A percentile compares a stretch with the other conserved stretches of the same genome.
Evolutionary conservation across 331 rosid species (phyloP).

Genomic region (Pyrus hybrid): DNA sequence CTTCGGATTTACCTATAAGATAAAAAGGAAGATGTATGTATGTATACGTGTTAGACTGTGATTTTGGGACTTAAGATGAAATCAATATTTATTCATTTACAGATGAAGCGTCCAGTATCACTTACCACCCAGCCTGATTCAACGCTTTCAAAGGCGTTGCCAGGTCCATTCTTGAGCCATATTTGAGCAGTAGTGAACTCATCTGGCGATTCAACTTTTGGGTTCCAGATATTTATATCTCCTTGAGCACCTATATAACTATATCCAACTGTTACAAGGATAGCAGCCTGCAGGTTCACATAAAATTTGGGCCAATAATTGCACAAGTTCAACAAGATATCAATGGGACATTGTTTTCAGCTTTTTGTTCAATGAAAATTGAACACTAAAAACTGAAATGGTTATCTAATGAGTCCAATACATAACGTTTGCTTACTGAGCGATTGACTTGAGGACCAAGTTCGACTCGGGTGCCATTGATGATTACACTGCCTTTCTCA

Average conservation of each 20-base stretch:
- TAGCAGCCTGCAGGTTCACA: slow-evolving; percentile 30
- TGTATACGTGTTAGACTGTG: background rate
- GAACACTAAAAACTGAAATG: no score
- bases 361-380: no score
- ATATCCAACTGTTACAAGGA: slow-evolving; percentile 30
- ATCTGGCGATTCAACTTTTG: slow-evolving; percentile 27
- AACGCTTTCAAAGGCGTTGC: slow-evolving; percentile 34
- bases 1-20: slow-evolving; percentile 45
- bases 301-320: background rate
- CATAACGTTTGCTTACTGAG: background rate
- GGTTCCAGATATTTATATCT: slow-evolving; percentile 56
- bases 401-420: no score
- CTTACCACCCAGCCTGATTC: slow-evolving; percentile 65
- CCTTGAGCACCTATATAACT: slow-evolving; percentile 48
- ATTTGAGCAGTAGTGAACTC: slow-evolving; percentile 61
- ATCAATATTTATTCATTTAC: background rate
- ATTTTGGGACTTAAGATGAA: background rate
- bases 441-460: slow-evolving; percentile 4
- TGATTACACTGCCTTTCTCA: background rate
- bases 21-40: background rate
- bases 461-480: background rate
- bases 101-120: background rate
- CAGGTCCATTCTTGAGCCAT: slow-evolving; percentile 34
- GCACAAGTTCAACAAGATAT: background rate
- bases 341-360: no score